These are phyloP conservation scores for Oryza punctata DNA, from an alignment of 176 grass and related monocot species.

Conservation along the genomic window DNA sequence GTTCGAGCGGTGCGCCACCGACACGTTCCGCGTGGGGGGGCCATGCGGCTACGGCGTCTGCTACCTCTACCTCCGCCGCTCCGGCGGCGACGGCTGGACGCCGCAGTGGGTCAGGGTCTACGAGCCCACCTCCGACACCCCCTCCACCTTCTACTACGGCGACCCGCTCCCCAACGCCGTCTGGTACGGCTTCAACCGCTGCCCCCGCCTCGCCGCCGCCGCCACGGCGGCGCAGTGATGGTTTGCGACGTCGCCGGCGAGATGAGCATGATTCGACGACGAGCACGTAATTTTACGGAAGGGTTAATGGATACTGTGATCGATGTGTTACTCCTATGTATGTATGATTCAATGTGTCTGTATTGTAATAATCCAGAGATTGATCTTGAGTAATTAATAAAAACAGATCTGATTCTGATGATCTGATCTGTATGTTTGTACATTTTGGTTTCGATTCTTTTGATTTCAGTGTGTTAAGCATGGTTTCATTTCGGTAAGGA, in stretches of 20 bases:
- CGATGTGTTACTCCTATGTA: background rate
- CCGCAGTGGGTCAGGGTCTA: slow-evolving; percentile 77
- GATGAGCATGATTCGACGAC: background rate
- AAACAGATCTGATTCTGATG: background rate
- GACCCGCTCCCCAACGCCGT: slow-evolving; percentile 52
- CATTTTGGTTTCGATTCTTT: background rate
- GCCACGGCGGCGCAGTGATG: background rate
- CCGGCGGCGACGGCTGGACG: slow-evolving; percentile 57
- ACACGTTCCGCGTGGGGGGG: slow-evolving; percentile 66
- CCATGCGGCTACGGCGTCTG: slow-evolving; percentile 87
- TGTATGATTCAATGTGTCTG: background rate
- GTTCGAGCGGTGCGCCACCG: slow-evolving; percentile 81
- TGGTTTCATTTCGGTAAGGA: background rate
- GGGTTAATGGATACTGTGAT: background rate
- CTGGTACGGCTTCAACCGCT: slow-evolving; percentile 82
- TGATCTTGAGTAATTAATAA: background rate
- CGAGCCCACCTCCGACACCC: slow-evolving; percentile 42
- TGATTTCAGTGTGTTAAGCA: background rate
- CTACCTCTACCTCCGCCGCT: slow-evolving; percentile 83
- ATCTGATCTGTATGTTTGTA: background rate
- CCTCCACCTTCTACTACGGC: slow-evolving; percentile 79
- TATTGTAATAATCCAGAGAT: background rate
- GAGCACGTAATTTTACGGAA: background rate
- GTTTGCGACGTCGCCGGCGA: background rate
- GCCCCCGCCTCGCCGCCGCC: background rate